These are phyloP conservation scores for Corrigiola litoralis DNA, from an alignment of 179 eudicot species.

Conservation along the genomic window DNA sequence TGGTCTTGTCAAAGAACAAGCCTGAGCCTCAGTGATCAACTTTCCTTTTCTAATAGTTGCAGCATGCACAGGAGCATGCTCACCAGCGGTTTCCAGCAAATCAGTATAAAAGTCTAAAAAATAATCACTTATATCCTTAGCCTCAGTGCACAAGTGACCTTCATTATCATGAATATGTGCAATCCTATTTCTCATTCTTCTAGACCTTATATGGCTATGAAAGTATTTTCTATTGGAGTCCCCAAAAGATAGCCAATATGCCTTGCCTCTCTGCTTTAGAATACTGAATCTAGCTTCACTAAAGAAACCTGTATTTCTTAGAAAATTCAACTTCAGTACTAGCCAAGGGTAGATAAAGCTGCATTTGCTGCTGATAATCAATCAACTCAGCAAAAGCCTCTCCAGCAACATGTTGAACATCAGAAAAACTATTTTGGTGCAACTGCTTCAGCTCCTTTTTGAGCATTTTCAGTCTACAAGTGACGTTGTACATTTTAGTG, in stretches of 20 bases:
- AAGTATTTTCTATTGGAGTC: no score
- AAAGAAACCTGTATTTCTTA: neutral
- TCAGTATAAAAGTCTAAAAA: no score
- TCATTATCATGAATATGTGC: no score
- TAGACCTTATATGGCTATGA: no score
- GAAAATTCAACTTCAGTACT: neutral
- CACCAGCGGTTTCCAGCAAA: no score
- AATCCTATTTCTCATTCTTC: no score
- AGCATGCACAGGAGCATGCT: no score
- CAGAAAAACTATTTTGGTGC: neutral
- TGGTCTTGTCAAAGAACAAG: no score
- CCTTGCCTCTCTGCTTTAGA: neutral
- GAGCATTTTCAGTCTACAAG: neutral
- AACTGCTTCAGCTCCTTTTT: neutral
- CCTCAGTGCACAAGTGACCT: no score
- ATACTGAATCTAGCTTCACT: neutral
- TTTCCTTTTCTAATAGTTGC: no score
- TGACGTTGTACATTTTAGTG: neutral
- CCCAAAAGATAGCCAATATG: neutral
- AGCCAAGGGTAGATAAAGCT: neutral
- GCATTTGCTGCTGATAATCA: neutral
- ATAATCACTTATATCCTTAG: no score
- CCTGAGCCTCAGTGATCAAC: no score
- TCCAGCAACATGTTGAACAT: neutral
- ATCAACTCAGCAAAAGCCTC: neutral